Base-by-base conservation (phyloP, 345 rosid genomes). In the Salix koriyanagi region DNA sequence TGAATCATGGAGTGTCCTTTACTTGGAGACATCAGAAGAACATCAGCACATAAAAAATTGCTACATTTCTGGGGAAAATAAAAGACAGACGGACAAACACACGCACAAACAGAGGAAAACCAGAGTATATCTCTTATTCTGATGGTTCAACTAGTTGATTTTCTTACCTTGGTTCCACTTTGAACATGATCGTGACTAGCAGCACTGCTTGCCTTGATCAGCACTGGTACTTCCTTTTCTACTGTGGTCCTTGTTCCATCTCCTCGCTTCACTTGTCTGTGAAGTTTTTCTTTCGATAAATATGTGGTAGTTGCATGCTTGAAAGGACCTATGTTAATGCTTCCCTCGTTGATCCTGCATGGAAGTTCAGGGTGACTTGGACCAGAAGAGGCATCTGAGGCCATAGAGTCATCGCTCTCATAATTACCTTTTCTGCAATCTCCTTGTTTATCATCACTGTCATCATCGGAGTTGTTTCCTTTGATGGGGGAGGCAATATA, bases 361-460 rank as follows among this genome's bases (percentile, higher is more conserved):
- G 78, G 72, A 79, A 82, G 61, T 75, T 88, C 79, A 4, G 39
- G 85, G 62, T 80, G 87, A 62, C 86, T 85, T 76, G 90, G 92
- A 15, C 93, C 90, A 6, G 95, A 91, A 25, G 92, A 89, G 52
- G 95, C 95, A 77, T 91, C 95, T 36, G 92, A 91, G 54, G 88
- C 86, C 95, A 91, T 88, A 1, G 95, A 91, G 54, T 89, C 92
- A 83, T 89, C 95, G 58, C 90, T 89, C 73, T 86, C 86, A 30
- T 46, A 64, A 62, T 73, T 54, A 28, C 75, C 72, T 30, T 34
- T 69, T 36, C 62, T 37, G 67, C 52, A 18, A 26, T 83, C 65
- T 60, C 74, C 77, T 60, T 54, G 7, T 36, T 81, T 34, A 70
- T 82, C 75, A 67, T 41, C 75, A 66, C 65, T 73, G 65, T 67